These are phyloP conservation scores for Urostyla sp. DNA, from an alignment of 73 alveolate species.

Conservation along the genomic window DNA sequence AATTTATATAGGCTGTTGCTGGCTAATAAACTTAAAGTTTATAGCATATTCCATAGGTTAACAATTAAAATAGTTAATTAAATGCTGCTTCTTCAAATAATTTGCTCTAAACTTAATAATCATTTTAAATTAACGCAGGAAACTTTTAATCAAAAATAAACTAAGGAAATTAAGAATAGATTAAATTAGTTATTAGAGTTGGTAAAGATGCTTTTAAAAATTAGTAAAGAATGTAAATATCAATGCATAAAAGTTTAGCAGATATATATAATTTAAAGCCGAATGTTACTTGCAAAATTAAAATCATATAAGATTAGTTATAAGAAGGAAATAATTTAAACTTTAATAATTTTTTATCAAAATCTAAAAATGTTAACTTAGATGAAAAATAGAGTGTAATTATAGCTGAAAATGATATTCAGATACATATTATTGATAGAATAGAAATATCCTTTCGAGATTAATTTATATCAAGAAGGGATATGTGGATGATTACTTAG, in stretches of 20 bases:
- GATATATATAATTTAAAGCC: constrained; percentile 8
- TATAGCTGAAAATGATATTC: constrained; percentile 17
- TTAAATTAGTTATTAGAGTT: constrained; percentile 16
- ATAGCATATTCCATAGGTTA: too few relatives aligned
- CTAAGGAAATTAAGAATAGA: too few relatives aligned
- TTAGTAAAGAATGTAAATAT: constrained; percentile 12
- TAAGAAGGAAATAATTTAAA: background rate
- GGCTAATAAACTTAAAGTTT: too few relatives aligned
- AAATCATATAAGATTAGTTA: background rate
- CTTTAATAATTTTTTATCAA: too few relatives aligned
- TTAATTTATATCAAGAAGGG: constrained; percentile 49
- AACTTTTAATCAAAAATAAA: too few relatives aligned
- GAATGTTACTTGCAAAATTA: constrained; percentile 30
- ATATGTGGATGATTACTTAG: constrained; percentile 37
- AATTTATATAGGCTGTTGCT: background rate
- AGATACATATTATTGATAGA: background rate
- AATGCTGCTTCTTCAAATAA: too few relatives aligned
- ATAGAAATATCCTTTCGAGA: constrained; percentile 47
- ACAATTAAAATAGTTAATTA: too few relatives aligned
- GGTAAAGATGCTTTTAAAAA: constrained; percentile 25
- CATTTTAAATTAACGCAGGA: too few relatives aligned
- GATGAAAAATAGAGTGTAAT: background rate
- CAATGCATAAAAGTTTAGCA: constrained; percentile 13
- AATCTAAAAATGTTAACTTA: background rate
- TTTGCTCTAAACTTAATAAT: too few relatives aligned